These are phyloP conservation scores for Tylopilus intermedius DNA, from an alignment of 768 basidiomycete genomes.

Conservation along the genomic window DNA sequence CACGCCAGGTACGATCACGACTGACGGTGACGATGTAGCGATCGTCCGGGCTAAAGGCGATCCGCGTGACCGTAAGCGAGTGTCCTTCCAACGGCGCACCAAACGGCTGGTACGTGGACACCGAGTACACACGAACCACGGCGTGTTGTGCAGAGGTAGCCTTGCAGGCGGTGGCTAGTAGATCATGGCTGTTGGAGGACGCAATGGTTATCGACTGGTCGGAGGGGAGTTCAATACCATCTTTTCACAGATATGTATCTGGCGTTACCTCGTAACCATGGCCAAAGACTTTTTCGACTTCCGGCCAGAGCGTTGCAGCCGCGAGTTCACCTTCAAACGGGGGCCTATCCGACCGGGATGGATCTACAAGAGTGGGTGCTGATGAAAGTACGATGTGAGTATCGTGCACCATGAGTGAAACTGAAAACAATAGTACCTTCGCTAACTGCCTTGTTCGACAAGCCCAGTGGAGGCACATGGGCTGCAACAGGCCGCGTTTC, in stretches of 20 bases:
- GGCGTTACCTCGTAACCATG: conserved; percentile 86
- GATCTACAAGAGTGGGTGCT: conserved; percentile 18
- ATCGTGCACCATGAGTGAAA: neutral
- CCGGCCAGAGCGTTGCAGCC: conserved; percentile 89
- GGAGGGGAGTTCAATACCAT: neutral
- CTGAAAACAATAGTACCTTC: conserved; percentile 42
- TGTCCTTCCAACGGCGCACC: conserved; percentile 80
- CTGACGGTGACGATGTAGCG: conserved; percentile 76
- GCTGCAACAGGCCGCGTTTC: conserved; percentile 68
- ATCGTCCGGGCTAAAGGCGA: conserved; percentile 88
- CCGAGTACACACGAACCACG: conserved; percentile 76
- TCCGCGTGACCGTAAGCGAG: conserved; percentile 80
- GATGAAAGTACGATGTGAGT: conserved; percentile 1
- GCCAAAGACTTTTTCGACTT: conserved; percentile 93
- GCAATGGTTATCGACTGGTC: conserved; percentile 74
- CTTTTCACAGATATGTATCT: neutral
- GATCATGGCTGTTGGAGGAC: conserved; percentile 59
- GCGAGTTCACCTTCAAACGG: conserved; percentile 92
- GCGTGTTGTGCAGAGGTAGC: conserved; percentile 87
- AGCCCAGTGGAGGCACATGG: conserved; percentile 85
- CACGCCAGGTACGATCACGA: conserved; percentile 86
- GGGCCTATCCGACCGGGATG: conserved; percentile 28
- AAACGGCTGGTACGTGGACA: conserved; percentile 61
- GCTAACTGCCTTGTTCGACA: conserved; percentile 89
- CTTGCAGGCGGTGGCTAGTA: conserved; percentile 89